Evolutionary conservation across 108 stramenopile species (phyloP).

Genomic region (Heterococcus sp.): DNA sequence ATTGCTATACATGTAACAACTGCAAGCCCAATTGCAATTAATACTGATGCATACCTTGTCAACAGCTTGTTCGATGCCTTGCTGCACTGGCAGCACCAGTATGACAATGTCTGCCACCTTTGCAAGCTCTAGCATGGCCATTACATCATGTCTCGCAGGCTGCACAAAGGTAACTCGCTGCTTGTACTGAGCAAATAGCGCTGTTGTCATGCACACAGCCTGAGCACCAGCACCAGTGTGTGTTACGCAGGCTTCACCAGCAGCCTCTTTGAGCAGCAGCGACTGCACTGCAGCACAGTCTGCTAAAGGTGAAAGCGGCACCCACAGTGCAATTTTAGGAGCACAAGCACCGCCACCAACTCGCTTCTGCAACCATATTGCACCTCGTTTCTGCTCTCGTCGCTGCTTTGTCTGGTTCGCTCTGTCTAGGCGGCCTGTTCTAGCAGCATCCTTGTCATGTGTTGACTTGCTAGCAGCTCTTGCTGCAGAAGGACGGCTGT

Average conservation of each 20-base stretch:
- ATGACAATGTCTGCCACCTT: slow-evolving; percentile 78
- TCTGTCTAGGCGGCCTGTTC: slow-evolving; percentile 42
- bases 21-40: too few species aligned
- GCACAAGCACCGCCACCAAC: slow-evolving; percentile 42
- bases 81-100: slow-evolving; percentile 73
- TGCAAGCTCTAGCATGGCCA: slow-evolving; percentile 74
- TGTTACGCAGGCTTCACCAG: slow-evolving; percentile 37
- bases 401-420: slow-evolving; percentile 50
- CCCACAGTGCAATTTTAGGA: slow-evolving; percentile 79
- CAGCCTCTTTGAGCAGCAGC: slow-evolving; percentile 54
- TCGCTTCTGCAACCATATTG: slow-evolving; percentile 45
- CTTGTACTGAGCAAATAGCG: slow-evolving; percentile 68
- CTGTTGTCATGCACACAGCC: slow-evolving; percentile 56
- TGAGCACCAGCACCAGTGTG: slow-evolving; percentile 12
- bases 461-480: too few species aligned
- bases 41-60: slow-evolving; percentile 27
- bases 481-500: too few species aligned
- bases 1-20: too few species aligned
- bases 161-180: slow-evolving; percentile 76
- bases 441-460: too few species aligned
- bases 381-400: slow-evolving; percentile 58
- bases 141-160: slow-evolving; percentile 47
- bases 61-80: slow-evolving; percentile 56
- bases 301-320: slow-evolving; percentile 67
- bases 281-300: slow-evolving; percentile 61